Base-by-base conservation (phyloP, 208 protist species). In the Leishmania guyanensis region DNA sequence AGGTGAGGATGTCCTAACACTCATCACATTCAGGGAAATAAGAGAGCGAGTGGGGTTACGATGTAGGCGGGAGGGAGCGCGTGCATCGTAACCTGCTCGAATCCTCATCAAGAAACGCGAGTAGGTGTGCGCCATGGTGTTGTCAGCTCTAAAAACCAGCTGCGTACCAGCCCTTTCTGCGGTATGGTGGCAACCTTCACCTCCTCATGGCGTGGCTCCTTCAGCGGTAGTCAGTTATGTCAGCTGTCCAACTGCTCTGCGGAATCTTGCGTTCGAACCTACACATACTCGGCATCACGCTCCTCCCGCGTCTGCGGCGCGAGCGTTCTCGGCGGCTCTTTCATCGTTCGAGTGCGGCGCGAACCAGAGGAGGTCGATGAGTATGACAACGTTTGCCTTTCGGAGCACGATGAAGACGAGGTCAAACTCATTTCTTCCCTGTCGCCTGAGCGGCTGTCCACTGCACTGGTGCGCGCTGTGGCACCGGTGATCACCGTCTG, bases 401-500 rank as follows among this genome's bases (percentile, higher is more conserved):
- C 29, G 46, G 50, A 76, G 5, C 51, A 76, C 2, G 33, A 16
- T 4, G 83, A 83, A 20, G 75, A 68, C 16, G 65, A 66, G 50
- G 64, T 26, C 12, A 48, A 65, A 20, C 20, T 56, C n/a, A 58
- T 20, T 26, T 68, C 75, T 2, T 68, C 54, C 14, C 54, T 46
- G 50, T 60, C 5, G 4, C 36, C 43, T 5, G 68, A 8, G 46
- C n/a, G 10, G 26, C 26, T 54, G 26, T 20, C 6, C n/a, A 5
- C 68, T 54, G 46, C 68, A 29, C 17, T 16, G 33, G 39, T 76
- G 36, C 17, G 10, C 16, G 29, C 54, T 36, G 8, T 48, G 20
- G 76, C 83, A 6, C 77, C 70, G n/a, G 48, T 65, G 22, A 73
- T 76, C 33, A 73, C 53, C 10, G 54, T 77, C 33, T 62, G 78